Conservation (phyloP, 2,329 filamentous ascomycete species). For the Xylariales sp. region DNA sequence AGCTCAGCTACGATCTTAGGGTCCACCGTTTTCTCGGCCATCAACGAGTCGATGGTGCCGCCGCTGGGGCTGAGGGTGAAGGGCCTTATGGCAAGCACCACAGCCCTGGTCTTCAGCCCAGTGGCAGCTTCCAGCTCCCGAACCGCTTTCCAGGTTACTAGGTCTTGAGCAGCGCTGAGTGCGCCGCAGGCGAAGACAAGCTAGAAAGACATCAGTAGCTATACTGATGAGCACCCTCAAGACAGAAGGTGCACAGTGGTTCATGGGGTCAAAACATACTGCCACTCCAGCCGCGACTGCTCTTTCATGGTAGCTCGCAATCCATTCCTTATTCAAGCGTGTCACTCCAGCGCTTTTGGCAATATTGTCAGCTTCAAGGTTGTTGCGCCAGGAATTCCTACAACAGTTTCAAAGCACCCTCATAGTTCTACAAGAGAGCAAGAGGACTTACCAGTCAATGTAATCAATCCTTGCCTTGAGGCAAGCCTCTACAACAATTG, state of each 20-base stretch:
- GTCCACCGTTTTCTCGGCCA: conserved; percentile 7
- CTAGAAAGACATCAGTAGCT: too few species aligned
- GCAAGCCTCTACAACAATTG: conserved; percentile 15
- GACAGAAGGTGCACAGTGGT: neutral
- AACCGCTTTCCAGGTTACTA: conserved; percentile 11
- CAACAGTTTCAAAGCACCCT: too few species aligned
- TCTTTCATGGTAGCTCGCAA: conserved; percentile 14
- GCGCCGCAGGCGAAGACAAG: conserved; percentile 15
- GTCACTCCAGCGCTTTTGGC: too few species aligned
- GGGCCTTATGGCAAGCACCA: conserved; percentile 11
- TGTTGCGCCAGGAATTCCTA: too few species aligned
- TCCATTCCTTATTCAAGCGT: too few species aligned
- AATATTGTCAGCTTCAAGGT: too few species aligned
- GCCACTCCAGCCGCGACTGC: conserved; percentile 12
- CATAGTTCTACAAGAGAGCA: neutral
- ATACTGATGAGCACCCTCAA: conserved; percentile 1
- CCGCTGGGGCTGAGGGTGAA: conserved; percentile 11
- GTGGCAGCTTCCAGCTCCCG: conserved; percentile 9
- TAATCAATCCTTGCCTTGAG: conserved; percentile 16
- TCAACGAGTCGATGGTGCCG: conserved; percentile 11
- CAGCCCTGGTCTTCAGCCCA: conserved; percentile 11
- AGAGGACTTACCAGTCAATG: conserved; percentile 14
- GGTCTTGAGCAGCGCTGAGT: conserved; percentile 11
- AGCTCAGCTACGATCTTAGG: conserved; percentile 3
- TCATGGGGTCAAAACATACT: conserved; percentile 10